A percentile compares a stretch with the other conserved stretches of the same genome.
phyloP scores from a whole-genome alignment of 2,329 filamentous ascomycete species.

The Ophiostoma angusticollis region DNA sequence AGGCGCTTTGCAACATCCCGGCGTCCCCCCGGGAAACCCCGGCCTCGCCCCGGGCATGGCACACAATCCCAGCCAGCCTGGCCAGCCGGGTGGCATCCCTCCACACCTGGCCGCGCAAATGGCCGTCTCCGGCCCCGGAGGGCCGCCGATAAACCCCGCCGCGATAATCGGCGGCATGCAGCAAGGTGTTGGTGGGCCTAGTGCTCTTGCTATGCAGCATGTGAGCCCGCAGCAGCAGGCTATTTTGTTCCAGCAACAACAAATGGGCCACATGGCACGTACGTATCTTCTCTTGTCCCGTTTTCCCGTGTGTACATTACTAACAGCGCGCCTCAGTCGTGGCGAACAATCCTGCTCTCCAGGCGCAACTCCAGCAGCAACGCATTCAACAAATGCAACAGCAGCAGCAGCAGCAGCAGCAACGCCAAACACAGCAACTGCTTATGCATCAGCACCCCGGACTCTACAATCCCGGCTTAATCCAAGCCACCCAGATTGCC shows the following conservation, averaged over 20 bases:
- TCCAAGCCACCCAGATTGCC: constrained; percentile 26
- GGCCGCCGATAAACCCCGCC: constrained; percentile 58
- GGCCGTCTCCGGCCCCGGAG: constrained; percentile 58
- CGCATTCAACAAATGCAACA: constrained; percentile 41
- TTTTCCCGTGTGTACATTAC: background rate
- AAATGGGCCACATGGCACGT: constrained; percentile 28
- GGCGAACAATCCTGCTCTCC: constrained; percentile 21
- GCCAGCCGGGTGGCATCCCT: constrained; percentile 49
- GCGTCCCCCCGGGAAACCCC: constrained; percentile 51
- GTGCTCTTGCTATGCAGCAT: constrained; percentile 60
- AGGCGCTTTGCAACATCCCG: constrained; percentile 58
- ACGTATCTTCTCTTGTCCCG: constrained; percentile 11
- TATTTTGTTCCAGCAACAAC: constrained; percentile 43
- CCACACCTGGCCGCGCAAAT: constrained; percentile 56
- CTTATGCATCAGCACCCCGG: constrained; percentile 39
- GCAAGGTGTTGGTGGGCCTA: constrained; percentile 45
- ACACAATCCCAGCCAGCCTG: constrained; percentile 58
- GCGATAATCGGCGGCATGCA: constrained; percentile 62
- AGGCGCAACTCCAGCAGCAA: constrained; percentile 38
- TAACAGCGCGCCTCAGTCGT: constrained; percentile 8
- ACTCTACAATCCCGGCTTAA: constrained; percentile 42
- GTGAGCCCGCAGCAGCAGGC: constrained; percentile 47
- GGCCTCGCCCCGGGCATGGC: constrained; percentile 46
- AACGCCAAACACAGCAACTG: constrained; percentile 36
- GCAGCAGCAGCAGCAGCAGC: constrained; percentile 42